These are phyloP conservation scores for Linnemannia hyalina DNA, from an alignment of 192 early-diverging fungal species.

Conservation along the genomic window DNA sequence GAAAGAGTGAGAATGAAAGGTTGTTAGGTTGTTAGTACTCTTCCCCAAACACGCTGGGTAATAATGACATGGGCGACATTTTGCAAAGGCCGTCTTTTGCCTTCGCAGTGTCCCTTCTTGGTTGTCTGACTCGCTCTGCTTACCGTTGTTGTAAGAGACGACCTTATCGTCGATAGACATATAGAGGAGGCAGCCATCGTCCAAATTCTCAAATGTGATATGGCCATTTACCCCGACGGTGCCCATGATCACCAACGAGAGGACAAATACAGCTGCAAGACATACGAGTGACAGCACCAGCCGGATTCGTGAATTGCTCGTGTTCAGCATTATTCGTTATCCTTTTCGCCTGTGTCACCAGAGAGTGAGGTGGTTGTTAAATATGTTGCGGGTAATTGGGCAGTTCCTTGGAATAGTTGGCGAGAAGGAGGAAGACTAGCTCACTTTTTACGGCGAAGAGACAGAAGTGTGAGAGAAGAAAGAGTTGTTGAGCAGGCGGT, in stretches of 20 bases:
- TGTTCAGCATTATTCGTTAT: slow-evolving; percentile 15
- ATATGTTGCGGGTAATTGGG: neutral
- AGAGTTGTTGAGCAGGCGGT: neutral
- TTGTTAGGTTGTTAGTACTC: neutral
- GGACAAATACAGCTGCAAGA: slow-evolving; percentile 12
- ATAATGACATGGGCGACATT: neutral
- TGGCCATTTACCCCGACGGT: slow-evolving; percentile 31
- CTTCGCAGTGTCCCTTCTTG: neutral
- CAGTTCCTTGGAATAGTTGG: neutral
- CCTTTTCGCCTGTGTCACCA: neutral
- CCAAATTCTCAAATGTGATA: neutral
- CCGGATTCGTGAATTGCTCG: slow-evolving; percentile 25
- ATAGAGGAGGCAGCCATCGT: slow-evolving; percentile 35
- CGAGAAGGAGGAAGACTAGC: too few relatives aligned
- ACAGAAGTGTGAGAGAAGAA: neutral
- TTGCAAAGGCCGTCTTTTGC: neutral
- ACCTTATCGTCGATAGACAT: slow-evolving; percentile 19
- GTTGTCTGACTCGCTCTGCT: neutral
- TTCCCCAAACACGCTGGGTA: neutral
- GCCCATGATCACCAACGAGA: slow-evolving; percentile 44
- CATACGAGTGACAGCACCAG: neutral
- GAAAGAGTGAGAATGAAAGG: neutral
- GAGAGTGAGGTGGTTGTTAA: neutral
- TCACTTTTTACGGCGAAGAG: too few relatives aligned
- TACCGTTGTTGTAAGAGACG: slow-evolving; percentile 18